Conservation (phyloP, 78 protist genomes). For the Chrysochromulina parva region DNA sequence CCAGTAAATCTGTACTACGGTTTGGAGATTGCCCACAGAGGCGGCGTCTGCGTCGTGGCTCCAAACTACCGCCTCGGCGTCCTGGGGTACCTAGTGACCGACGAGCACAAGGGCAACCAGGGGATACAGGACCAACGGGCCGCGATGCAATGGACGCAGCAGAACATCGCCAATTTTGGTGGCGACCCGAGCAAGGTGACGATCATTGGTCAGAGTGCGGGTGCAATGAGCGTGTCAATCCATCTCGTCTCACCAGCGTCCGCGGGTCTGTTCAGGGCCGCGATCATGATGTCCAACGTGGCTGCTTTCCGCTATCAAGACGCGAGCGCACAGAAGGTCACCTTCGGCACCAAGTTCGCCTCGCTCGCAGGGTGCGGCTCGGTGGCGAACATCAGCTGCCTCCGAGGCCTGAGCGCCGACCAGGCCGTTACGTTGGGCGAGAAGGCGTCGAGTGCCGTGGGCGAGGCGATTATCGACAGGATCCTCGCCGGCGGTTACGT, state of each 20-base stretch:
- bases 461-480: too few relatives aligned
- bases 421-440: too few relatives aligned
- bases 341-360: too few relatives aligned
- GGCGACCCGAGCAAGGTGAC: constrained; percentile 51
- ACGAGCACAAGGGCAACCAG: constrained; percentile 47
- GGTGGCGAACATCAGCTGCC: too few relatives aligned
- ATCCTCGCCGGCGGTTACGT: too few relatives aligned
- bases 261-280: constrained; percentile 11
- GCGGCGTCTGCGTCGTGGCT: background rate
- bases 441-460: too few relatives aligned
- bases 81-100: background rate
- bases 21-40: background rate
- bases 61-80: constrained; percentile 17
- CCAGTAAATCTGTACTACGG: too few relatives aligned
- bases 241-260: background rate
- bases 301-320: too few relatives aligned
- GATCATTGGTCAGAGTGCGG: constrained; percentile 40
- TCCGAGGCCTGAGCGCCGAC: too few relatives aligned
- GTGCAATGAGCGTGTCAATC: background rate
- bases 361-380: too few relatives aligned
- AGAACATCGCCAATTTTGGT: constrained; percentile 47
- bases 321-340: too few relatives aligned
- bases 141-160: constrained; percentile 50
- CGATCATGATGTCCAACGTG: too few relatives aligned
- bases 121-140: constrained; percentile 47